Evolutionary conservation across 1,139 yeast species (phyloP), one percentile per base, ranked within the genome.

Genomic region (Yamadazyma pseudoaaseri): DNA sequence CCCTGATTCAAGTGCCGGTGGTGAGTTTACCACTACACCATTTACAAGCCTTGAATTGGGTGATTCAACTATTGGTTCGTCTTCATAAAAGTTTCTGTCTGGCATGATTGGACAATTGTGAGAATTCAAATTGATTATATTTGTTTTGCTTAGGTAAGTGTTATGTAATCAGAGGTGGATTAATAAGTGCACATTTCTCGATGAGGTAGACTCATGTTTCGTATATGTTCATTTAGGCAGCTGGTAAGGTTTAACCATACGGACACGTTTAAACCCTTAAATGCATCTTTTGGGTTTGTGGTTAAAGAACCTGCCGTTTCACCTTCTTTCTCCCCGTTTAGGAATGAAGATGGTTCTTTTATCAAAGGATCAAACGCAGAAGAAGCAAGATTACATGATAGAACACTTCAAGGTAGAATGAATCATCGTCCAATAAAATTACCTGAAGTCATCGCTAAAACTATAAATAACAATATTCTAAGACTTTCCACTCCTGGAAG

Each of bases 401-500:
- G 54, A 26, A 76, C 81, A 0, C 45, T 74, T 12, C 42, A 51
- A 32, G 84, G 80, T 0, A 60, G 79, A 42, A 66, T 65, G 7
- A 73, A 73, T 41, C 65, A 70, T 37, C 39, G 49, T 4, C 69
- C 70, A 21, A 54, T 79, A 4, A 58, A 54, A 33, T 53, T 84
- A 13, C 87, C 87, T 0, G 53, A 57, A 1, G 62, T 56, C n/a
- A 64, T 84, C 5, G 61, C 84, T 3, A 64, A 70, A 29, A 70
- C 73, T 1, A 81, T 84, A 26, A 70, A 76, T 38, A 73, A 81
- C 43, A 73, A 82, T 45, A 79, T 84, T 36, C 50, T 82, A 31
- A 63, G 75, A 10, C 53, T 65, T 16, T 69, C 77, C 22, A 56
- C 67, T 6, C 89, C 90, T 0, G 77, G 68, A 42, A 64, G 70